phyloP scores from a whole-genome alignment of 345 rosid species.

The Salix exigua region DNA sequence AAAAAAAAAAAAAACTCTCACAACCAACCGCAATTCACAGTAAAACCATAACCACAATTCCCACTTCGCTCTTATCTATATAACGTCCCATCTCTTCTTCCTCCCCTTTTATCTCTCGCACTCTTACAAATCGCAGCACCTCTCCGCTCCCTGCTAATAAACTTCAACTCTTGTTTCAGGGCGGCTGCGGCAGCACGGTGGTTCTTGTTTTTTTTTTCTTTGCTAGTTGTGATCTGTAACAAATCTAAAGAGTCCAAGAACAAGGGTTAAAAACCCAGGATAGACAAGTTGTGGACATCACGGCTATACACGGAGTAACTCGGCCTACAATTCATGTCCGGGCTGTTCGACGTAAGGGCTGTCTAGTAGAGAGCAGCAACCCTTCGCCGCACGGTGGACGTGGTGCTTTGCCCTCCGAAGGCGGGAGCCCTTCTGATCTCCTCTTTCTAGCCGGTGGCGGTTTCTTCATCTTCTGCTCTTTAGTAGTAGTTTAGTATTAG shows the following conservation, averaged over 20 bases:
- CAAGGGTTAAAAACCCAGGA: slow-evolving; percentile 20
- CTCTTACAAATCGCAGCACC: too few species aligned
- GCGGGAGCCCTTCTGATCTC: slow-evolving; percentile 99
- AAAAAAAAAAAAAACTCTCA: too few species aligned
- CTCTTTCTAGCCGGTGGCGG: slow-evolving; percentile 99
- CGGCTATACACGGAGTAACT: slow-evolving; percentile 83
- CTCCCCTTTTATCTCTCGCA: background rate
- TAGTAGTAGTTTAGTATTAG: background rate
- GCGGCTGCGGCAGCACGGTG: too few species aligned
- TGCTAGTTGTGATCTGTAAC: background rate
- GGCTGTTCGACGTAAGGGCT: slow-evolving; percentile 75
- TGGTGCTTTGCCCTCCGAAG: slow-evolving; percentile 99
- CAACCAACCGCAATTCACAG: background rate
- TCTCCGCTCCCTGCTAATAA: background rate
- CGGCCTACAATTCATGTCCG: slow-evolving; percentile 76
- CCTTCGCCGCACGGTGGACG: slow-evolving; percentile 99
- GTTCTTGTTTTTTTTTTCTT: background rate
- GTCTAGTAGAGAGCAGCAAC: slow-evolving; percentile 61
- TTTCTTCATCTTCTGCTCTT: slow-evolving; percentile 9
- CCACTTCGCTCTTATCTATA: background rate
- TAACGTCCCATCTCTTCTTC: background rate
- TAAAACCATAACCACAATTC: background rate
- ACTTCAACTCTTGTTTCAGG: background rate
- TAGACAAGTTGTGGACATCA: slow-evolving; percentile 65
- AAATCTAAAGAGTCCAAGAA: background rate